phyloP scores from a whole-genome alignment of 176 grass and related monocot genomes.

The Cocos nucifera region DNA sequence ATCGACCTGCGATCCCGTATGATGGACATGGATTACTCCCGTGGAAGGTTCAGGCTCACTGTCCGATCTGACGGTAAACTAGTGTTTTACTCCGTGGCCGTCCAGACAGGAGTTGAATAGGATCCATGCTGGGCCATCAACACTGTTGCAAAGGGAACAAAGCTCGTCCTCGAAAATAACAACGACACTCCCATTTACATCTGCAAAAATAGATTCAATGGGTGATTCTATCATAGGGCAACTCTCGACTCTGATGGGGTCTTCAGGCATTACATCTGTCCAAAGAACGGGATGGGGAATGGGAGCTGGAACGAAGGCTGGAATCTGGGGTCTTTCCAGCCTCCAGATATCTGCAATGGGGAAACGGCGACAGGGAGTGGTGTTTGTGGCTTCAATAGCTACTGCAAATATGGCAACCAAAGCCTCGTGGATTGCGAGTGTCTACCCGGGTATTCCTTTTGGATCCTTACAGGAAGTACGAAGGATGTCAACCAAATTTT shows the following conservation, averaged over 20 bases:
- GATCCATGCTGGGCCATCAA: no score
- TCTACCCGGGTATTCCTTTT: slow-evolving; percentile 25
- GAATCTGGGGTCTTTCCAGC: neutral
- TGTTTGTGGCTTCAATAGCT: slow-evolving; percentile 36
- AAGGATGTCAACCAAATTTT: slow-evolving; percentile 30
- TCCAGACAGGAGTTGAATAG: no score
- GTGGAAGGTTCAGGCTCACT: no score
- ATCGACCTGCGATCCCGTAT: no score
- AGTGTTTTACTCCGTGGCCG: no score
- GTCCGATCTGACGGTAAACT: no score
- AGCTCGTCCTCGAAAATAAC: no score
- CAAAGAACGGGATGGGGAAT: neutral
- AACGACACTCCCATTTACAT: no score
- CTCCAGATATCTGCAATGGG: slow-evolving; percentile 8
- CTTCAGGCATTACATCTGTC: slow-evolving; percentile 25
- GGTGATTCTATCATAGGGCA: slow-evolving; percentile 12
- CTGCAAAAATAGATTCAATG: neutral
- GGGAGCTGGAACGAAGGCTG: neutral
- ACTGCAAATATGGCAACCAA: slow-evolving; percentile 14
- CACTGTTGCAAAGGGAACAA: no score
- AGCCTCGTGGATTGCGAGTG: slow-evolving; percentile 20
- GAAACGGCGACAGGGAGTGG: slow-evolving; percentile 17
- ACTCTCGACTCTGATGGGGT: slow-evolving; percentile 38
- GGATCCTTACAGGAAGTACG: slow-evolving; percentile 18
- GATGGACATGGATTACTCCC: no score